phyloP scores from a whole-genome alignment of 371 early-diverging fungal genomes.

The Cokeromyces recurvatus region DNA sequence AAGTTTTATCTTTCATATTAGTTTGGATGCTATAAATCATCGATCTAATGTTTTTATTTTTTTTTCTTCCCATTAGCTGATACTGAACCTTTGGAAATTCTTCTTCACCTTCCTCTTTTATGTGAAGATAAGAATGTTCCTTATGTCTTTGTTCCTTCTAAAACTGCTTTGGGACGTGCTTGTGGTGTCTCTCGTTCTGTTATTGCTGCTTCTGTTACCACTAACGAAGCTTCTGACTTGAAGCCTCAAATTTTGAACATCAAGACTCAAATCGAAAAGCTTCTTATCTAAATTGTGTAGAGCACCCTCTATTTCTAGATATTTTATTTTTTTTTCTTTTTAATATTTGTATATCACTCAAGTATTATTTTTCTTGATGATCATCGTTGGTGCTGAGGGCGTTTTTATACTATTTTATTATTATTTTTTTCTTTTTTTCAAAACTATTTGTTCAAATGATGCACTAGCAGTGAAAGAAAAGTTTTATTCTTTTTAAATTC shows the following conservation, averaged over 20 bases:
- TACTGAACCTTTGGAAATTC: conserved; percentile 96
- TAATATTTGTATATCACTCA: too few species aligned
- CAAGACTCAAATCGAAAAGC: conserved; percentile 91
- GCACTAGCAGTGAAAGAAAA: conserved; percentile 39
- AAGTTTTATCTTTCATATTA: too few species aligned
- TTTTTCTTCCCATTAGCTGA: conserved; percentile 61
- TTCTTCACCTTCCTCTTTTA: conserved; percentile 94
- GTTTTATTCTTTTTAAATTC: conserved; percentile 13
- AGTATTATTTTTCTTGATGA: conserved; percentile 30
- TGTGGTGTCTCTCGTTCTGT: conserved; percentile 97
- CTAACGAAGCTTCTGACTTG: conserved; percentile 95
- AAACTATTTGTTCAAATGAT: conserved; percentile 30
- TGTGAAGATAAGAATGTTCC: conserved; percentile 99
- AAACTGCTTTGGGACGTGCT: conserved; percentile 97
- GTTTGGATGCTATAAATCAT: too few species aligned
- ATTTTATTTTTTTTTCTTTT: too few species aligned
- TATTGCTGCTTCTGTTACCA: conserved; percentile 90
- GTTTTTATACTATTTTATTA: neutral
- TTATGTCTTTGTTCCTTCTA: conserved; percentile 96
- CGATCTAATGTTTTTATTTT: too few species aligned
- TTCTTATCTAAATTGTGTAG: conserved; percentile 64
- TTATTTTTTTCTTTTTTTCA: too few species aligned
- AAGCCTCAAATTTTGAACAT: conserved; percentile 87
- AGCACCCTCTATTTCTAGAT: neutral
- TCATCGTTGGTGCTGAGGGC: conserved; percentile 37